These are phyloP conservation scores for Penicillium occitanis DNA, from an alignment of 2,329 filamentous ascomycete species.

Conservation along the genomic window DNA sequence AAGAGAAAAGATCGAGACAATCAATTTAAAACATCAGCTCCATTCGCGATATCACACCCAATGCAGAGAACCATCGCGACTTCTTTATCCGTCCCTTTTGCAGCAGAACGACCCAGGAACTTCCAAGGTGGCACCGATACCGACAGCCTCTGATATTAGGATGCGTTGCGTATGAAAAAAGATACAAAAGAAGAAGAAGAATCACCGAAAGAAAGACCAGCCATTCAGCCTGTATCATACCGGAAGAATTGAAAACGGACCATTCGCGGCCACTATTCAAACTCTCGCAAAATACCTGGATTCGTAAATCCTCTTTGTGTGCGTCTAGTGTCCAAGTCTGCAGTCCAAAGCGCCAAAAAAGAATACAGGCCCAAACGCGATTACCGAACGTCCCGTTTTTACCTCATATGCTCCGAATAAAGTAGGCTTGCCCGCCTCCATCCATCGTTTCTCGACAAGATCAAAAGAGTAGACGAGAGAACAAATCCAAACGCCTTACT, in stretches of 20 bases:
- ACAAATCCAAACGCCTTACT: constrained; percentile 24
- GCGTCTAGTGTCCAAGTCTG: neutral
- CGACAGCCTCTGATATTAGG: constrained; percentile 5
- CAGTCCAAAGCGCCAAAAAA: constrained; percentile 12
- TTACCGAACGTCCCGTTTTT: neutral
- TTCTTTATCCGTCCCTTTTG: constrained; percentile 21
- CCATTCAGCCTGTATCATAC: neutral
- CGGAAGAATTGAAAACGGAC: neutral
- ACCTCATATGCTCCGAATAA: neutral
- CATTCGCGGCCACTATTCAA: neutral
- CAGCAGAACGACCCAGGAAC: constrained; percentile 28
- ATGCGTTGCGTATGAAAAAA: constrained; percentile 2
- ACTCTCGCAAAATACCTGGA: neutral
- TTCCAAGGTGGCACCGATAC: constrained; percentile 28
- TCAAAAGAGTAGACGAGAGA: constrained; percentile 3
- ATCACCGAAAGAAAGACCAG: neutral
- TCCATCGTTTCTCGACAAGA: neutral
- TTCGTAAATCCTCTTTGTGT: neutral
- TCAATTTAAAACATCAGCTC: neutral
- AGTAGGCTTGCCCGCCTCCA: constrained; percentile 4
- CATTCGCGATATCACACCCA: constrained; percentile 26
- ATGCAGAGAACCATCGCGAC: constrained; percentile 23
- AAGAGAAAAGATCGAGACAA: neutral
- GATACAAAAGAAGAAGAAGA: neutral
- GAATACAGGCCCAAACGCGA: constrained; percentile 14